These are phyloP conservation scores for Sclerotinia subarctica DNA, from an alignment of 2,329 filamentous ascomycete genomes.

Conservation along the genomic window DNA sequence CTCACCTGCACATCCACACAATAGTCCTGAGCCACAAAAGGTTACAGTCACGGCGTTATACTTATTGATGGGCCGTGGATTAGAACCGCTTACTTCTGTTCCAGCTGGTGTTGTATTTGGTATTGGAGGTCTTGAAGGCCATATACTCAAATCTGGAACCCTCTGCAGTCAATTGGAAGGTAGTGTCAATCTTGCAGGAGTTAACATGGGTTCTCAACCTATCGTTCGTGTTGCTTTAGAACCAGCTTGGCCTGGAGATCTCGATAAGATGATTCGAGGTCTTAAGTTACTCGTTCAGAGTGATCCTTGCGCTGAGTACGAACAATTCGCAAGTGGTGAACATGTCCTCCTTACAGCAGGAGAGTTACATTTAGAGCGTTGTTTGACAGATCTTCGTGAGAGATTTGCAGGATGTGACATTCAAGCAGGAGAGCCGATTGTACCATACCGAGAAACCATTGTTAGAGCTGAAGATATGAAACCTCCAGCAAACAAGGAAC, in stretches of 20 bases:
- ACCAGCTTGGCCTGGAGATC: slow-evolving; percentile 81
- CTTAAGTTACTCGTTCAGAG: slow-evolving; percentile 86
- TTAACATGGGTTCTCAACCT: slow-evolving; percentile 75
- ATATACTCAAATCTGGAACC: slow-evolving; percentile 93
- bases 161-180: slow-evolving; percentile 85
- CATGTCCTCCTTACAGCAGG: slow-evolving; percentile 93
- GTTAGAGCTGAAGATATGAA: slow-evolving; percentile 89
- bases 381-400: slow-evolving; percentile 87
- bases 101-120: slow-evolving; percentile 95
- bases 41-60: slow-evolving; percentile 86
- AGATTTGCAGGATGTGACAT: slow-evolving; percentile 93
- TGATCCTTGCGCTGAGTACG: slow-evolving; percentile 93
- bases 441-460: slow-evolving; percentile 92
- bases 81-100: slow-evolving; percentile 79
- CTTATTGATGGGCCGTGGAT: slow-evolving; percentile 87
- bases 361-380: slow-evolving; percentile 90
- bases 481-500: slow-evolving; percentile 76
- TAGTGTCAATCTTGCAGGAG: slow-evolving; percentile 84
- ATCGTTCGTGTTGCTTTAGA: slow-evolving; percentile 97
- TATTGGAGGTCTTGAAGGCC: slow-evolving; percentile 85
- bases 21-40: slow-evolving; percentile 70
- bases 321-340: slow-evolving; percentile 87
- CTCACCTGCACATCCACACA: slow-evolving; percentile 72
- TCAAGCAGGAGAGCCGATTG: slow-evolving; percentile 88
- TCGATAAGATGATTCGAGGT: slow-evolving; percentile 92